Conservation (phyloP, 2,329 filamentous ascomycete species). For the Colletotrichum endophyticum region DNA sequence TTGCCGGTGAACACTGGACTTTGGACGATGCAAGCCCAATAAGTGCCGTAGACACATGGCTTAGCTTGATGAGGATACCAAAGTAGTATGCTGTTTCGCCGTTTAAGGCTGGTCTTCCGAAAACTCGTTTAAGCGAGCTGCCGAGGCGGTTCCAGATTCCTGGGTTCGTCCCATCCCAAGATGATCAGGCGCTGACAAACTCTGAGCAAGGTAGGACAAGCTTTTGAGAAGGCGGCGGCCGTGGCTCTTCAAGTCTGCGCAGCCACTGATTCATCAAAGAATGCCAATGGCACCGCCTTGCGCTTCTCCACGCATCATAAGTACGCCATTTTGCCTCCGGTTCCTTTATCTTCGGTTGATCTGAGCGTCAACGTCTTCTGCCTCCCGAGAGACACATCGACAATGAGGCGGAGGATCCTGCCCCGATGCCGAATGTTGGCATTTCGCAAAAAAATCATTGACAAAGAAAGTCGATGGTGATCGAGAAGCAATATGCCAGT, state of each 20-base stretch:
- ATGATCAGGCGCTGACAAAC: not conserved
- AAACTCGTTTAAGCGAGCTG: not conserved
- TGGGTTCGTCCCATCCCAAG: not conserved
- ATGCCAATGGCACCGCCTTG: not conserved
- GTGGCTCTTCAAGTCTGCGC: not conserved
- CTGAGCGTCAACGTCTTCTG: not conserved
- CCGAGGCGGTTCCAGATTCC: not conserved
- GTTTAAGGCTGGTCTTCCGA: not conserved
- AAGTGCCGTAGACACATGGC: not conserved
- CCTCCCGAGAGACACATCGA: not conserved
- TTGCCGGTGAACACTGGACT: not conserved
- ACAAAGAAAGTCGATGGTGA: not conserved
- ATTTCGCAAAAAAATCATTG: not conserved
- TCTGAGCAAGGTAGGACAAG: not conserved
- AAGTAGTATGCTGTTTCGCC: not conserved
- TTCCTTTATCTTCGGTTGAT: not conserved
- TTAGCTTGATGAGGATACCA: not conserved
- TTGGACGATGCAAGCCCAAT: not conserved
- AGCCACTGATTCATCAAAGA: slow-evolving; percentile 8
- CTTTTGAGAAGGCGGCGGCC: not conserved
- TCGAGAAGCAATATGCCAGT: not conserved
- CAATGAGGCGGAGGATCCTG: not conserved
- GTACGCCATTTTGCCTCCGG: not conserved
- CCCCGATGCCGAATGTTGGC: not conserved
- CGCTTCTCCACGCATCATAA: not conserved